Evolutionary conservation across 345 rosid genomes (phyloP).

Genomic region (Durio zibethinus): DNA sequence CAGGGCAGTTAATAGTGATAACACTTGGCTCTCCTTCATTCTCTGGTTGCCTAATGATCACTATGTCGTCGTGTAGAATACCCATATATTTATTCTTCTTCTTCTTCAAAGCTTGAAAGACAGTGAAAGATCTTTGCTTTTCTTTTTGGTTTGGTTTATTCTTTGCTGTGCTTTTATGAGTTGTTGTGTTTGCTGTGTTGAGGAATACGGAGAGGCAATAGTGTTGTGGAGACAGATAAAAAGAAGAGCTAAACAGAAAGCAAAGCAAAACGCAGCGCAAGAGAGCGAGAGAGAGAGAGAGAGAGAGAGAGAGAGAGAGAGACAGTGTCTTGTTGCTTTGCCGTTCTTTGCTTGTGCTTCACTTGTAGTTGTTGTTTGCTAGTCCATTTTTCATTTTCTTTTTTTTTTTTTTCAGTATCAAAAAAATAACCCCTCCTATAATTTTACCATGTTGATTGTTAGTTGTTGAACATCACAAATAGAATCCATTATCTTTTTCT

Average conservation of each 20-base stretch:
- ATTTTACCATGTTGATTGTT: no score
- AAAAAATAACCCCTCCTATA: no score
- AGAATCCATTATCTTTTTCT: no score
- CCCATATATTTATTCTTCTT: constrained; percentile 50
- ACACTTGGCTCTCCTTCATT: constrained; percentile 71
- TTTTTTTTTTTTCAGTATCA: no score
- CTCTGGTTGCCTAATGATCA: constrained; percentile 66
- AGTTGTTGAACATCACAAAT: no score
- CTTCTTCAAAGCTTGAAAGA: background rate
- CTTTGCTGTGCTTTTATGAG: background rate
- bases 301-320: background rate
- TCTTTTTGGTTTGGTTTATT: background rate
- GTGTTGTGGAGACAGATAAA: background rate
- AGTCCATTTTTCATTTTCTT: background rate
- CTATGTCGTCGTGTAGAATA: constrained; percentile 72
- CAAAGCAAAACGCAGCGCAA: background rate
- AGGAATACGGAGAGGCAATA: background rate
- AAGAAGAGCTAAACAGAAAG: background rate
- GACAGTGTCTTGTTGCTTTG: background rate
- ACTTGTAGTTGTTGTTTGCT: constrained; percentile 27
- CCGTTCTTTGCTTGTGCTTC: constrained; percentile 32
- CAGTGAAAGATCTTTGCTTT: background rate
- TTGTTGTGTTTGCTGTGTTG: background rate
- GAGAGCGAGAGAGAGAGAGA: background rate
- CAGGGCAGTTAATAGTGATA: constrained; percentile 91